Percentiles rank a stretch among this genome's conserved stretches.
Conservation (phyloP, 495 filamentous ascomycete species). For the Pyronema domesticum region DNA sequence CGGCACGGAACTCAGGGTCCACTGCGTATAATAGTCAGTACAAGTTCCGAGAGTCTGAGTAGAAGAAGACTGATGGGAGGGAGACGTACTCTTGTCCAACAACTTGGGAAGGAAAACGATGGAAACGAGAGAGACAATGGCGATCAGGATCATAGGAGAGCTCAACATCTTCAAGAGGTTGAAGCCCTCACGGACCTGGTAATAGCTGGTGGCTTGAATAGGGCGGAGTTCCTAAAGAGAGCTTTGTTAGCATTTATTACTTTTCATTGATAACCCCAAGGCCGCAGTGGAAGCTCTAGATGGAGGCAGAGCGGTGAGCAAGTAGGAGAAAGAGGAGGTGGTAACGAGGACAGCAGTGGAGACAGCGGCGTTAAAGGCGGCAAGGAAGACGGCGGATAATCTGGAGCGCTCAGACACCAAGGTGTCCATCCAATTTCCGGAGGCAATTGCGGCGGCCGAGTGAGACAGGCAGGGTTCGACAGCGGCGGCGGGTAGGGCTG, state of each 20-base stretch:
- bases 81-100: conserved; percentile 75
- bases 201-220: conserved; percentile 13
- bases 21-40: conserved; percentile 35
- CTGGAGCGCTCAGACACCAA: too few species aligned
- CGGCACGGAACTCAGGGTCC: conserved; percentile 83
- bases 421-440: too few species aligned
- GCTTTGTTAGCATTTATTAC: conserved; percentile 21
- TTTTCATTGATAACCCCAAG: too few species aligned
- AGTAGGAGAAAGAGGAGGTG: too few species aligned
- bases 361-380: too few species aligned
- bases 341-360: too few species aligned
- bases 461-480: too few species aligned
- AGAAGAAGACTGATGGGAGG: not conserved
- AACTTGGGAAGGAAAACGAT: conserved; percentile 86
- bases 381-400: too few species aligned
- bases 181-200: conserved; percentile 23
- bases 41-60: not conserved
- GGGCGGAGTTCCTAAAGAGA: conserved; percentile 24
- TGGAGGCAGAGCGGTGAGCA: too few species aligned
- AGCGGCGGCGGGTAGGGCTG: too few species aligned
- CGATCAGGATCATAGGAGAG: conserved; percentile 90
- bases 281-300: too few species aligned
- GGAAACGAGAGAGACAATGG: conserved; percentile 56
- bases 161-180: conserved; percentile 53
- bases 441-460: too few species aligned